Base-by-base conservation (phyloP, 129 eudicot genomes). In the Flaveria bidentis region DNA sequence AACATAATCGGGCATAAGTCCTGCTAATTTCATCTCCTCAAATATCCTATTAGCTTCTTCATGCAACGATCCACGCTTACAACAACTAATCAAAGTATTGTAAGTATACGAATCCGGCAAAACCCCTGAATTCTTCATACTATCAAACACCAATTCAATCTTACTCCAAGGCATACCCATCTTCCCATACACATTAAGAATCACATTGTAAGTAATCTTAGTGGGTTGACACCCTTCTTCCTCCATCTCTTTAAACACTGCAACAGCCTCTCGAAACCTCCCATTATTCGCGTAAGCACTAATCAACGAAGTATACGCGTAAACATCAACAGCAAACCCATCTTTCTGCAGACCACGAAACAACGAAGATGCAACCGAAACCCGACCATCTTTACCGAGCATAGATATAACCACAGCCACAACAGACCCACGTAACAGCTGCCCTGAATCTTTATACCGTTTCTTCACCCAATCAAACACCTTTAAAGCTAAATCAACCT, bases 151-250 rank as follows among this genome's bases (percentile, higher is more conserved):
- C 11, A 79, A 69, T 65, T 64, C 57, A 7, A 94, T 85, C 45
- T 81, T 84, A 64, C 68, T 73, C 99, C 99, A 94, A 20, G 99
- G 99, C 97, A 91, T 87, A 25, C 97, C 97, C 97, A 91, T 91
- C 70, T 94, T 94, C 58, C 97, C 97, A 82, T 84, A 91, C 28
- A 89, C 99, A 70, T 89, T 94, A 82, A 94, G 84, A 58, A 94
- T 78, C 76, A 89, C 96, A 84, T 94, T 94, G 71, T 91, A 94
- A 15, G 97, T 94, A 52, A 89, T 82, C 84, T 89, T 84, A 52
- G 89, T 85, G 55, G 99, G 97, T 12, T 82, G 82, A 68, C 91
- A 89, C 13, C 97, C 99, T 69, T 86, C 94, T 46, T 91, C 93
- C 76, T 89, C 90, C 99, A 94, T 94, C 62, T 89, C 86, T 78